Conservation (phyloP, 1,284 basidiomycete genomes). For the Austroboletus niveus region DNA sequence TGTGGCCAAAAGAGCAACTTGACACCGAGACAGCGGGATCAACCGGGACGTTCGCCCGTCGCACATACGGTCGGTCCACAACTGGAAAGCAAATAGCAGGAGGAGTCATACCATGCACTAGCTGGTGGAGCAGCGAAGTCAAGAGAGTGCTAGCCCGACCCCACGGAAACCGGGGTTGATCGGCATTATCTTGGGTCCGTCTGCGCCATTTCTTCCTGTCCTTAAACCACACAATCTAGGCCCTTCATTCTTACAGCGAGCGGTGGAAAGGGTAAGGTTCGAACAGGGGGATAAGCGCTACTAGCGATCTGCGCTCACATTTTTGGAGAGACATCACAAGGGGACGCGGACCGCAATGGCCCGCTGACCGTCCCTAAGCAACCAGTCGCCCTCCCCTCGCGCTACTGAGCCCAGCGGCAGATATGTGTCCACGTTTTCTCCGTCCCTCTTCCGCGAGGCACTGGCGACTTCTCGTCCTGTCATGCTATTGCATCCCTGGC, state of each 20-base stretch:
- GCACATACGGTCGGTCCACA: neutral
- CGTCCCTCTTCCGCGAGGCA: slow-evolving; percentile 5
- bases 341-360: neutral
- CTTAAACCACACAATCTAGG: too few relatives aligned
- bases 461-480: too few relatives aligned
- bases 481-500: too few relatives aligned
- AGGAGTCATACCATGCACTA: neutral
- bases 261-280: neutral
- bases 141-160: neutral
- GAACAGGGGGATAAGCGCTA: neutral
- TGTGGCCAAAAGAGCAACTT: neutral
- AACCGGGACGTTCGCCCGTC: neutral
- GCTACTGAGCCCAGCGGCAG: neutral
- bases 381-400: neutral
- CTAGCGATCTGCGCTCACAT: neutral
- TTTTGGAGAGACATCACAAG: neutral
- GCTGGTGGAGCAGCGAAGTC: neutral
- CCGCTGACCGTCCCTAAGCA: neutral
- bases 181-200: neutral
- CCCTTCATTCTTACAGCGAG: neutral
- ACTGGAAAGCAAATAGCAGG: neutral
- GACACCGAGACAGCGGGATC: slow-evolving; percentile 2
- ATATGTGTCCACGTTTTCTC: slow-evolving; percentile 5
- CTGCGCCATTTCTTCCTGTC: neutral
- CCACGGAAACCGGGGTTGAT: neutral